Evolutionary conservation across 2,329 filamentous ascomycete species (phyloP).

Genomic region (Elsinoe fawcettii): DNA sequence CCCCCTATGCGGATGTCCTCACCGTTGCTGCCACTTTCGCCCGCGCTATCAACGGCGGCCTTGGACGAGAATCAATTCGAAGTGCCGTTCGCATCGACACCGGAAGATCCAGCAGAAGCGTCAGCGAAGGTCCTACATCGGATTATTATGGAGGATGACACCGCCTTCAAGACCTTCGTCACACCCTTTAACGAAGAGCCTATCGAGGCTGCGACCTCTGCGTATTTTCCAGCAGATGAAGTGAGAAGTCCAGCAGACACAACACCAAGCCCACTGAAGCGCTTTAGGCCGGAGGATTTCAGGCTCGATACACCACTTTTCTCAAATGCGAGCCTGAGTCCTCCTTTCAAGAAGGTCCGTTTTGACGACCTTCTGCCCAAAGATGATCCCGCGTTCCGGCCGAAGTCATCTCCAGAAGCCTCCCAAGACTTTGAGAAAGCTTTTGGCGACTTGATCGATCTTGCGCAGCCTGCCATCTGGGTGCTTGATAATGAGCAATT

Average conservation of each 20-base stretch:
- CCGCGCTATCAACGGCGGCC: conserved; percentile 22
- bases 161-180: neutral
- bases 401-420: conserved; percentile 26
- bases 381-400: conserved; percentile 30
- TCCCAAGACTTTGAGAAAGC: conserved; percentile 29
- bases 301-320: conserved; percentile 43
- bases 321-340: conserved; percentile 31
- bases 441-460: conserved; percentile 30
- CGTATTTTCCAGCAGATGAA: conserved; percentile 22
- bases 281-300: conserved; percentile 30
- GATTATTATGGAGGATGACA: conserved; percentile 22
- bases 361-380: conserved; percentile 33
- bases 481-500: conserved; percentile 39
- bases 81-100: conserved; percentile 24
- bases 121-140: conserved; percentile 24
- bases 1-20: conserved; percentile 32
- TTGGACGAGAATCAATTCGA: conserved; percentile 22
- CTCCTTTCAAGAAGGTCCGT: conserved; percentile 35
- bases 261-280: conserved; percentile 27
- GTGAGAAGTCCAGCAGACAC: conserved; percentile 17
- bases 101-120: conserved; percentile 24
- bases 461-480: conserved; percentile 31
- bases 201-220: neutral
- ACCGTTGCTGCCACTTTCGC: conserved; percentile 41
- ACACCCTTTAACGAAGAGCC: conserved; percentile 13